These are phyloP conservation scores for Kregervanrija pseudodelftensis DNA, from an alignment of 805 yeast species.

Conservation along the genomic window DNA sequence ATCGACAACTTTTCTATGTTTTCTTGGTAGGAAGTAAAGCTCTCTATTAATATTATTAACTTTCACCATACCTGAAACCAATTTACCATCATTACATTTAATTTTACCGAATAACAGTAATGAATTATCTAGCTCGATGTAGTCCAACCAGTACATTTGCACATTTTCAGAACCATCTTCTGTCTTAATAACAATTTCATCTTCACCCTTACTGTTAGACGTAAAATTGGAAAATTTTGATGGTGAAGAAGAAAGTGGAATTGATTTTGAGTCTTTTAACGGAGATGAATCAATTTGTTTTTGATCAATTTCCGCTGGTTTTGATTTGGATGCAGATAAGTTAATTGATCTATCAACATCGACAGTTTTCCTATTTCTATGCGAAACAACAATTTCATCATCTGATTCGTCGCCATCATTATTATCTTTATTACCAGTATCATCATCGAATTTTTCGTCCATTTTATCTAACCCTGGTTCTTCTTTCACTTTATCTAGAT, in stretches of 20 bases:
- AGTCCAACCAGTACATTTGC: slow-evolving; percentile 87
- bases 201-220: slow-evolving; percentile 28
- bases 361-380: slow-evolving; percentile 41
- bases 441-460: slow-evolving; percentile 1
- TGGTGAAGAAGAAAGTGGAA: slow-evolving; percentile 1
- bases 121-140: slow-evolving; percentile 64
- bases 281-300: slow-evolving; percentile 22
- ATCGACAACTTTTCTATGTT: slow-evolving; percentile 14
- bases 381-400: slow-evolving; percentile 53
- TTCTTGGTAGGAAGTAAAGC: slow-evolving; percentile 70
- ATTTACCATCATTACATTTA: slow-evolving; percentile 45
- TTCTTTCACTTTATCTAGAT: slow-evolving; percentile 7
- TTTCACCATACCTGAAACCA: slow-evolving; percentile 72
- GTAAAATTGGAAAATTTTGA: slow-evolving; percentile 18
- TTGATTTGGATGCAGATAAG: slow-evolving; percentile 27
- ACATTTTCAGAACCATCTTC: slow-evolving; percentile 33
- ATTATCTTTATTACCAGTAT: slow-evolving; percentile 6
- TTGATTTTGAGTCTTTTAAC: slow-evolving; percentile 4
- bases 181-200: slow-evolving; percentile 25
- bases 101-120: slow-evolving; percentile 79
- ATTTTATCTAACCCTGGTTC: background rate
- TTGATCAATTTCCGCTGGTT: background rate
- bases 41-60: slow-evolving; percentile 64
- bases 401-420: slow-evolving; percentile 34
- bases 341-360: slow-evolving; percentile 37